Evolutionary conservation across 73 alveolate genomes (phyloP).

Genomic region (Durusdinium trenchii): DNA sequence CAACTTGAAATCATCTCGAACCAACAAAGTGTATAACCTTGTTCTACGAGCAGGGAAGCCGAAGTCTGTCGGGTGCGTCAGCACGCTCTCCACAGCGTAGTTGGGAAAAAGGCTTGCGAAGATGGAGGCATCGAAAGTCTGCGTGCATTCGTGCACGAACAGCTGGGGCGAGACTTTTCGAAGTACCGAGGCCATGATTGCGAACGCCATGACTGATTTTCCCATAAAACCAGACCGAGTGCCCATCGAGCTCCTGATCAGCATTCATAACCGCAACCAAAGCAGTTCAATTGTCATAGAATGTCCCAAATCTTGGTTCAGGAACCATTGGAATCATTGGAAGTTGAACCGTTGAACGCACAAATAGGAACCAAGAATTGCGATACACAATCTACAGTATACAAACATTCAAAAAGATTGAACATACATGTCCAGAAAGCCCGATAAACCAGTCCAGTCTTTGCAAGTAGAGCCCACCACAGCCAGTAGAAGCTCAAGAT

Average conservation of each 20-base stretch:
- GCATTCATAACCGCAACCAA: not conserved
- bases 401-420: no score
- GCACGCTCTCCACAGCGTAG: not conserved
- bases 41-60: not conserved
- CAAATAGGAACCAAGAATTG: no score
- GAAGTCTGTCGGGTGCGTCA: not conserved
- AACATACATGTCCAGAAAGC: no score
- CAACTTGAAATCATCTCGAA: not conserved
- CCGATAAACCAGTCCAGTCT: slow-evolving; percentile 14
- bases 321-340: not conserved
- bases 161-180: not conserved
- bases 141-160: slow-evolving; percentile 49
- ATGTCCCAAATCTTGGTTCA: not conserved
- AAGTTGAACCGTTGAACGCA: not conserved
- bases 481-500: not conserved
- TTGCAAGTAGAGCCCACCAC: slow-evolving; percentile 14
- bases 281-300: not conserved
- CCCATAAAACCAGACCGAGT: slow-evolving; percentile 11
- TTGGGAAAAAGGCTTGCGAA: not conserved
- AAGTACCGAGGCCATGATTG: not conserved
- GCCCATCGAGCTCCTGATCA: slow-evolving; percentile 46
- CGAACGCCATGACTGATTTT: not conserved
- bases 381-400: no score
- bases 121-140: not conserved
- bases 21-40: not conserved